A percentile compares a stretch with the other conserved stretches of the same genome.
phyloP scores from a whole-genome alignment of 2,329 filamentous ascomycete genomes.

The Hypoxylon sp. region DNA sequence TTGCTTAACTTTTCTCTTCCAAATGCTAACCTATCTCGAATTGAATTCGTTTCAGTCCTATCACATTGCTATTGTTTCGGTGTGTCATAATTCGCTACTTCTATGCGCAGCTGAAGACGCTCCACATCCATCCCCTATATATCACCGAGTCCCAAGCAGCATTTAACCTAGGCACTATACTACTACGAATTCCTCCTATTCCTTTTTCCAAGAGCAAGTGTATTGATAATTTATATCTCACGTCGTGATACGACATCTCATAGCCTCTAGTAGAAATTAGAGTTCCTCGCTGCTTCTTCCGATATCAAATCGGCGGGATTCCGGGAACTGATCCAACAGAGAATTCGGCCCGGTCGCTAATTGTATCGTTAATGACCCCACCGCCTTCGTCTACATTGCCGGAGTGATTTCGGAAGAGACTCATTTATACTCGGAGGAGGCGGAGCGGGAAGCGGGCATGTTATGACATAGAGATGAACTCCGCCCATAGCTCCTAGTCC shows the following conservation, averaged over 20 bases:
- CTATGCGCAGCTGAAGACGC: no score
- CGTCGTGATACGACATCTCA: neutral
- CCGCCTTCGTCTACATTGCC: neutral
- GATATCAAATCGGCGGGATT: neutral
- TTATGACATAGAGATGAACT: neutral
- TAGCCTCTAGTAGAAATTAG: neutral
- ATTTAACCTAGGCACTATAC: no score
- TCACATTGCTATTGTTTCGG: no score
- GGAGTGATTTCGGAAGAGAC: slow-evolving; percentile 8
- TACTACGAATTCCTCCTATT: no score
- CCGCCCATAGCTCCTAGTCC: neutral
- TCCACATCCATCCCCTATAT: no score
- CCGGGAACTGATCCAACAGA: neutral
- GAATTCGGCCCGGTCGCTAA: neutral
- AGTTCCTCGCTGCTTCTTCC: neutral
- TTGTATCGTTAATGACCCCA: neutral
- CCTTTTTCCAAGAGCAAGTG: neutral
- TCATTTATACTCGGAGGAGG: slow-evolving; percentile 1
- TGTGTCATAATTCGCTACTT: no score
- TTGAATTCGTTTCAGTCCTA: no score
- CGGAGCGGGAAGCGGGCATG: neutral
- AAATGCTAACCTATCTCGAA: no score
- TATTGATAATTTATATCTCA: neutral
- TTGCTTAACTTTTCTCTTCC: no score
- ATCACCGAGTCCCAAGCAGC: no score